Evolutionary conservation across 495 filamentous ascomycete genomes (phyloP).

Genomic region (Penicillium salamii): DNA sequence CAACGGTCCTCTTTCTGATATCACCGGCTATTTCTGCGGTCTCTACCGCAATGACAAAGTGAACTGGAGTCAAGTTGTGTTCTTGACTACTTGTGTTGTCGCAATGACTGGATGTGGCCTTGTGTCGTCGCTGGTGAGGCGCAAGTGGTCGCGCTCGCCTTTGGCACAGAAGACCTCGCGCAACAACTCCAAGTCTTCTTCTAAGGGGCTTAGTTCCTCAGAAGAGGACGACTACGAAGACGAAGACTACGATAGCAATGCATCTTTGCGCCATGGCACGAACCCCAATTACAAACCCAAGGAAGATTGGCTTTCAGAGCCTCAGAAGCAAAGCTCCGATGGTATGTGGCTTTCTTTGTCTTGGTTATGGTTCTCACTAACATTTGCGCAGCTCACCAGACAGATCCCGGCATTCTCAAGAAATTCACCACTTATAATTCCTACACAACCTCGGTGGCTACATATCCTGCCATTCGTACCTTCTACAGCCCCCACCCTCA

Average conservation of each 20-base stretch:
- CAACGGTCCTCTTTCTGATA: constrained; percentile 17
- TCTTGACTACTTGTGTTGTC: constrained; percentile 34
- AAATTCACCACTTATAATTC: constrained; percentile 70
- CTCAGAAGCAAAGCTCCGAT: constrained; percentile 29
- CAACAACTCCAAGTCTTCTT: constrained; percentile 30
- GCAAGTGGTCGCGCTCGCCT: constrained; percentile 12
- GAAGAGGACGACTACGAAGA: constrained; percentile 45
- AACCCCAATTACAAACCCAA: constrained; percentile 17
- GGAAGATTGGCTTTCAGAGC: constrained; percentile 18
- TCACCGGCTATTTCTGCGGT: constrained; percentile 20
- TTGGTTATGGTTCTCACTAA: background rate
- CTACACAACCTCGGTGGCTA: constrained; percentile 65
- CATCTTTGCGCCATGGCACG: constrained; percentile 33
- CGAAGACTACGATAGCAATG: constrained; percentile 41
- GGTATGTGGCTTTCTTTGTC: constrained; percentile 21
- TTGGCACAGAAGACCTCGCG: constrained; percentile 23
- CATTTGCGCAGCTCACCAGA: constrained; percentile 33
- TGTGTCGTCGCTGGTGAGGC: constrained; percentile 34
- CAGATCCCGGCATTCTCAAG: constrained; percentile 73
- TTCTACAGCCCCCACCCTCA: constrained; percentile 83
- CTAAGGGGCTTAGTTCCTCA: constrained; percentile 38
- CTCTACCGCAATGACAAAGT: constrained; percentile 28
- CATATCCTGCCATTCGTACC: constrained; percentile 75
- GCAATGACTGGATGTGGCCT: constrained; percentile 44
- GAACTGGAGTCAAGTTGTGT: constrained; percentile 33